phyloP scores from a whole-genome alignment of 2,329 filamentous ascomycete genomes.

The Colletotrichum cereale region DNA sequence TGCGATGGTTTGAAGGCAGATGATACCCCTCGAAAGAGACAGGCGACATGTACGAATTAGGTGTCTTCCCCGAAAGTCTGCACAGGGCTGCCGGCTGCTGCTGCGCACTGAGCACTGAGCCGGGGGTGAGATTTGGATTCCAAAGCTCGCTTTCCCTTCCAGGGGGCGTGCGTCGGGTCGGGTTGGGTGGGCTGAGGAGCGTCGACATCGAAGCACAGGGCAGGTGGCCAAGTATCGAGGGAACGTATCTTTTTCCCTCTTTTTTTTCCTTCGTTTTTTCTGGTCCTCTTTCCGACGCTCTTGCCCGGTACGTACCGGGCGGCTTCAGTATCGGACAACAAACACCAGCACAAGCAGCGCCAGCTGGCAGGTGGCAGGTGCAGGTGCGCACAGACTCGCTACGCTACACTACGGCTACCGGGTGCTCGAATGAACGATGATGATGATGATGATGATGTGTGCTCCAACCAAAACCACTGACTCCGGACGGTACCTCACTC shows the following conservation, averaged over 20 bases:
- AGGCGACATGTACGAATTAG: conserved; percentile 24
- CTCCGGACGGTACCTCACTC: not conserved
- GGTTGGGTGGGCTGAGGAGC: not conserved
- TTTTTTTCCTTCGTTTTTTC: not conserved
- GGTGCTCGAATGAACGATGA: conserved; percentile 2
- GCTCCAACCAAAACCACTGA: not conserved
- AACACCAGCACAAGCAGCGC: not conserved
- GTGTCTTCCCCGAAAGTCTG: conserved; percentile 5
- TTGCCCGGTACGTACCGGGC: not conserved
- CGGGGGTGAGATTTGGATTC: conserved; percentile 2
- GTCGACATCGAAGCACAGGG: not conserved
- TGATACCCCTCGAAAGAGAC: conserved; percentile 3
- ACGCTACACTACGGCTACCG: conserved; percentile 16
- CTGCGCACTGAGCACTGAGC: not conserved
- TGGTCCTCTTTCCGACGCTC: not conserved
- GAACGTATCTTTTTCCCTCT: not conserved
- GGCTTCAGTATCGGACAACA: not conserved
- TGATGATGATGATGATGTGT: conserved; percentile 9
- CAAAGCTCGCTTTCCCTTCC: not conserved
- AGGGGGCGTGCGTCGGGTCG: conserved; percentile 13
- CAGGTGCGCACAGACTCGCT: conserved; percentile 8
- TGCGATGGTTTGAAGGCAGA: conserved; percentile 7
- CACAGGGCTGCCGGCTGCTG: conserved; percentile 17
- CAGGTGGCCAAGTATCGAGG: not conserved
- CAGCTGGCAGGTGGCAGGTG: conserved; percentile 17